Evolutionary conservation across 768 basidiomycete species (phyloP).

Genomic region (Neoboletus brunneissimus): DNA sequence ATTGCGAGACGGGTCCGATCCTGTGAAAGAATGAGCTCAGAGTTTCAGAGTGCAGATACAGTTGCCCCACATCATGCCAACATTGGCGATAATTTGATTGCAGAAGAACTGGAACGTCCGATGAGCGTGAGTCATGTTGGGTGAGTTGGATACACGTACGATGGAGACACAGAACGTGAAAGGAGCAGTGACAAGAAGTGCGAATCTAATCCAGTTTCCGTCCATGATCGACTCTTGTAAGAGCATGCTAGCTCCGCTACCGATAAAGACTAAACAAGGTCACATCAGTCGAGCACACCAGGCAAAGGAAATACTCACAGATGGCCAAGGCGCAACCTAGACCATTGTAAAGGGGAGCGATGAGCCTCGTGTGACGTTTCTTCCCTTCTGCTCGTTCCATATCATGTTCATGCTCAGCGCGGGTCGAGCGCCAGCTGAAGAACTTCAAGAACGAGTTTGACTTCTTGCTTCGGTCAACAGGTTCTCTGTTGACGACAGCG

Average conservation of each 20-base stretch:
- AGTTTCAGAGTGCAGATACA: not conserved
- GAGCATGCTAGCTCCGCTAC: slow-evolving; percentile 54
- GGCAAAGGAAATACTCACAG: slow-evolving; percentile 43
- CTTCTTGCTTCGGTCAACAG: not conserved
- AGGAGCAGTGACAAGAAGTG: slow-evolving; percentile 60
- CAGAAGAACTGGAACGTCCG: slow-evolving; percentile 59
- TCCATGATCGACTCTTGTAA: slow-evolving; percentile 71
- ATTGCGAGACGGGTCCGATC: slow-evolving; percentile 82
- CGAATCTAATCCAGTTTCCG: slow-evolving; percentile 58
- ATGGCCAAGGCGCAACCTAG: slow-evolving; percentile 60
- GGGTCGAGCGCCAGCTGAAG: slow-evolving; percentile 47
- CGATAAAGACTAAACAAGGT: slow-evolving; percentile 57
- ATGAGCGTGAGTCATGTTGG: not conserved
- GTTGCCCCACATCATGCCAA: slow-evolving; percentile 58
- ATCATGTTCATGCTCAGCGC: slow-evolving; percentile 40
- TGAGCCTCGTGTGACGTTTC: slow-evolving; percentile 52
- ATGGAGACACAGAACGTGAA: slow-evolving; percentile 75
- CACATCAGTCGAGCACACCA: slow-evolving; percentile 1
- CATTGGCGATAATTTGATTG: slow-evolving; percentile 61
- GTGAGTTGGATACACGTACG: slow-evolving; percentile 39
- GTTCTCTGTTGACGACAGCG: slow-evolving; percentile 3
- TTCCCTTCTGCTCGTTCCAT: slow-evolving; percentile 47
- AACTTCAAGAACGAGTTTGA: slow-evolving; percentile 19
- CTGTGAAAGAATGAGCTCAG: slow-evolving; percentile 33
- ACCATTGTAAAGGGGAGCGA: slow-evolving; percentile 75